Evolutionary conservation across 2,329 filamentous ascomycete genomes (phyloP), one percentile per base, ranked within the genome.

Genomic region (Talaromyces sp.): DNA sequence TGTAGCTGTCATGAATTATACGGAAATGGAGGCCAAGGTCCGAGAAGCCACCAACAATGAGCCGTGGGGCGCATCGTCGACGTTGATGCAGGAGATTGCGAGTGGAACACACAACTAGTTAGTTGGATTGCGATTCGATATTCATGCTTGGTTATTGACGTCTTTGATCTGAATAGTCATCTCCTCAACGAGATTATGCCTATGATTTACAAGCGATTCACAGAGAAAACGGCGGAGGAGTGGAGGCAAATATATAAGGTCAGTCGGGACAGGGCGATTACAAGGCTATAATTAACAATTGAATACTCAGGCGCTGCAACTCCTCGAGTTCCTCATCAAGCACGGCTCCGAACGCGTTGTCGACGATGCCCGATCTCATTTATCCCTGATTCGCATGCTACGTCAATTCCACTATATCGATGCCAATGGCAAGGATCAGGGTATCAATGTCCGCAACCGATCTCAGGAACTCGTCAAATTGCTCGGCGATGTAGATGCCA

Each of bases 201-300:
- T 70, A 95, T 99, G 92, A 97, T 99, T 76, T 99, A 99, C 83
- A 95, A 96, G 75, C 91, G 95, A 70, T 99, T 99, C 79, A 99
- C 95, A 67, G 95, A 99, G 78, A 99, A 99, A 83, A 86, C 93
- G 7, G 94, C 95, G 64, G 95, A 99, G 77, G 95, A 99, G 81
- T 99, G 95, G 95, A 88, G 95, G 71, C 95, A 99, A 79, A 99
- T 99, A 75, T 99, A 99, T 86, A 99, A 99, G 84, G 90, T 92
- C 54, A n/a, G n/a, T n/a, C n/a, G n/a, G n/a, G n/a, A n/a, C n/a
- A n/a, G n/a, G n/a, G n/a, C n/a, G n/a, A n/a, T n/a, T n/a, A n/a
- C n/a, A n/a, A n/a, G n/a, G n/a, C n/a, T n/a, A n/a, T n/a, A 3
- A 34, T 11, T 17, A 53, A 36, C 29, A 51, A 38, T 25, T 63